A percentile compares a stretch with the other conserved stretches of the same genome.
phyloP scores from a whole-genome alignment of 257 asterid genomes.

The Solanum phureja region DNA sequence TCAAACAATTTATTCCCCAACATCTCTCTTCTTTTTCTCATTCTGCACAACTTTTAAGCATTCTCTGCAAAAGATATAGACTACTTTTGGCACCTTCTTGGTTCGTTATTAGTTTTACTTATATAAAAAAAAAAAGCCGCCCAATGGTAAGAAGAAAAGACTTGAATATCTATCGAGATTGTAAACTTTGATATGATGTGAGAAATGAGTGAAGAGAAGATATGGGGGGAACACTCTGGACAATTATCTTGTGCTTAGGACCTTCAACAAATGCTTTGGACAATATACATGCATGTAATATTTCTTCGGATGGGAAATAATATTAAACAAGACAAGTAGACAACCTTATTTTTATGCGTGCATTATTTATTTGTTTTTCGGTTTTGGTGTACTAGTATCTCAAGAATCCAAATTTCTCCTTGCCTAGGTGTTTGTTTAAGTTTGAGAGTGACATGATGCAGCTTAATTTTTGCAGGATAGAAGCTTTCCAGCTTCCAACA shows the following conservation, averaged over 20 bases:
- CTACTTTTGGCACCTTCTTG: not conserved
- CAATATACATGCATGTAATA: not conserved
- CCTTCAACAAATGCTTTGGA: not conserved
- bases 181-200: not conserved
- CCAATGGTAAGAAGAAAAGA: not conserved
- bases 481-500: conserved; percentile 34
- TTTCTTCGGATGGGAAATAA: not conserved
- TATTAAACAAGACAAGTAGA: not conserved
- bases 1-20: not conserved
- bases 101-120: not conserved
- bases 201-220: not conserved
- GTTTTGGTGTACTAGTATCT: not conserved
- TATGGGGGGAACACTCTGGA: not conserved
- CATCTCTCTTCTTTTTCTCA: not conserved
- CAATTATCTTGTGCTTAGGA: not conserved
- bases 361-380: not conserved
- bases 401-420: not conserved
- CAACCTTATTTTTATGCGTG: not conserved
- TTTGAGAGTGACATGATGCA: conserved; percentile 7
- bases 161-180: not conserved
- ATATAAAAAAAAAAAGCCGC: not conserved
- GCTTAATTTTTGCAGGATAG: conserved; percentile 40
- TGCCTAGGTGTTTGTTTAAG: not conserved
- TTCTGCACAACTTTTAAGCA: not conserved
- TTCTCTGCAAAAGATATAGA: not conserved